These are phyloP conservation scores for Neurospora crassa DNA, from an alignment of 2,329 filamentous ascomycete species.

Conservation along the genomic window DNA sequence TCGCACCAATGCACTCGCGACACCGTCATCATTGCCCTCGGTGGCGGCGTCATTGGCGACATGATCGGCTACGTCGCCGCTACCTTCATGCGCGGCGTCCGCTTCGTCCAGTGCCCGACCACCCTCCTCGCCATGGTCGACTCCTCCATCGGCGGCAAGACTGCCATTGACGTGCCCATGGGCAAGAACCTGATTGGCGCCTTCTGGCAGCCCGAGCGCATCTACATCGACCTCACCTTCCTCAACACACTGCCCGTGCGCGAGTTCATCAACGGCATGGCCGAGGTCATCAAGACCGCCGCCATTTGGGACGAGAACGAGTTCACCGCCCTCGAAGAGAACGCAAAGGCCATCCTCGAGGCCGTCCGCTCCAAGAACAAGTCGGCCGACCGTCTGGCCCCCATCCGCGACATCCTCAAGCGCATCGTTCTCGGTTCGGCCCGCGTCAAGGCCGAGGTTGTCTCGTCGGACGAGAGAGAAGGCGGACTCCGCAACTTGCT, in stretches of 20 bases:
- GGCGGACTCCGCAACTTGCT: conserved; percentile 87
- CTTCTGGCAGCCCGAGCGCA: conserved; percentile 91
- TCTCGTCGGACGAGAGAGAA: conserved; percentile 89
- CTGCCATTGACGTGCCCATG: conserved; percentile 89
- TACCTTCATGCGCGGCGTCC: conserved; percentile 96
- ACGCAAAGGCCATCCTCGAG: conserved; percentile 66
- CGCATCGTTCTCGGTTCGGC: conserved; percentile 81
- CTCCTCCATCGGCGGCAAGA: conserved; percentile 96
- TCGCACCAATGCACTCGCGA: conserved; percentile 87
- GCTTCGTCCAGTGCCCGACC: conserved; percentile 93
- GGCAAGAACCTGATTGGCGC: conserved; percentile 94
- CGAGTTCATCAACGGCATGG: conserved; percentile 98
- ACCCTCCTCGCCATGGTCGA: conserved; percentile 96
- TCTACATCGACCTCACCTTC: conserved; percentile 91
- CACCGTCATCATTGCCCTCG: conserved; percentile 87
- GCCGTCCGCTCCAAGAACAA: conserved; percentile 55
- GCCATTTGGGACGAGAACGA: conserved; percentile 90
- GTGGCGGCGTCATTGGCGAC: conserved; percentile 94
- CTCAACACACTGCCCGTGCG: conserved; percentile 81
- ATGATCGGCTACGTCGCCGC: conserved; percentile 96
- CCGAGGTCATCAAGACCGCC: conserved; percentile 94
- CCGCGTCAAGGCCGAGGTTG: conserved; percentile 87
- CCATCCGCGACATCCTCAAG: conserved; percentile 62
- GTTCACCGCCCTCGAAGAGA: conserved; percentile 74
- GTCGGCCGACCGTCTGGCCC: conserved; percentile 41